A percentile compares a stretch with the other conserved stretches of the same genome.
Evolutionary conservation across 78 protist genomes (phyloP).

Genomic region (Bodo saltans): DNA sequence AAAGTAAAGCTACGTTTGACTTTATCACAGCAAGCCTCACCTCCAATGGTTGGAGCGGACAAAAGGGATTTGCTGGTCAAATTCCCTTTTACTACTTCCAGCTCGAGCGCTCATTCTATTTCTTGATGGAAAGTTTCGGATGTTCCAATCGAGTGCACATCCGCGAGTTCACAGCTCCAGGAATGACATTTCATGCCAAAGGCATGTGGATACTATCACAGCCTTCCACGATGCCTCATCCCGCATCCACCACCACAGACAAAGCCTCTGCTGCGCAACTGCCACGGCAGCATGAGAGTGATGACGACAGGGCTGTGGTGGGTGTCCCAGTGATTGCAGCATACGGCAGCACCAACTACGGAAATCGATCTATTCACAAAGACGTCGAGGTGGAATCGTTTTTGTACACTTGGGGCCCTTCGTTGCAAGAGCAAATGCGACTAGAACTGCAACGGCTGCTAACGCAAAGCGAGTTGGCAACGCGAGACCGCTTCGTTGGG

Average conservation of each 20-base stretch:
- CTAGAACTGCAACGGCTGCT: neutral
- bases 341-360: constrained; percentile 7
- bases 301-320: no score
- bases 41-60: neutral
- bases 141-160: no score
- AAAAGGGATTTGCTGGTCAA: neutral
- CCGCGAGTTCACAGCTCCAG: neutral
- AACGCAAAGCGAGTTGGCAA: neutral
- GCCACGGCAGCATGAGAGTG: no score
- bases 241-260: neutral
- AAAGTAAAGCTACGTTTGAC: neutral
- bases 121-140: neutral
- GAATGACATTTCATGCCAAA: constrained; percentile 28
- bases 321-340: neutral
- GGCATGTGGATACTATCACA: no score
- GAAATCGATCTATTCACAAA: constrained; percentile 11
- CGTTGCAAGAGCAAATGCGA: neutral
- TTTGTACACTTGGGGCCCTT: neutral
- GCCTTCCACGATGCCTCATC: no score
- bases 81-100: neutral
- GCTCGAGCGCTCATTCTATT: neutral
- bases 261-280: neutral
- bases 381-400: neutral
- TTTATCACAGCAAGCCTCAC: neutral
- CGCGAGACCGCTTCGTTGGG: neutral